phyloP scores from a whole-genome alignment of 805 yeast genomes.

The Yarrowia deformans region DNA sequence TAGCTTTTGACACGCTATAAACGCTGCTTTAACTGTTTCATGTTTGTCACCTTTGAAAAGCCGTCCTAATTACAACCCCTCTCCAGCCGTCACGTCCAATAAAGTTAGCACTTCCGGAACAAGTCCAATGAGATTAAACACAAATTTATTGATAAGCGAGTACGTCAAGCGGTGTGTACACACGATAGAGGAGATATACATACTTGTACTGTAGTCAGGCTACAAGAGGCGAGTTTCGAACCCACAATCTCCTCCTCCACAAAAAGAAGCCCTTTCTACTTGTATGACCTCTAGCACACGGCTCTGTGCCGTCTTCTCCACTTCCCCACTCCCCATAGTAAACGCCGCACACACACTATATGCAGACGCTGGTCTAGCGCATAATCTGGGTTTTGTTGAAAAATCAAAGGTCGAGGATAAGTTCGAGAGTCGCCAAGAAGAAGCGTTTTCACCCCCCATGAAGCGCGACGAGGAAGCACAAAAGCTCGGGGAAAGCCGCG shows the following conservation, averaged over 20 bases:
- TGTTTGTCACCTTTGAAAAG: no score
- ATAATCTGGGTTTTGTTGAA: conserved; percentile 18
- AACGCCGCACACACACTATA: not conserved
- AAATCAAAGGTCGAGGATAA: not conserved
- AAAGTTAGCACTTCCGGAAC: not conserved
- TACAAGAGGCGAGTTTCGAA: no score
- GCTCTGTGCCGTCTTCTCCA: not conserved
- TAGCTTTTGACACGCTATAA: no score
- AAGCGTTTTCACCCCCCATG: not conserved
- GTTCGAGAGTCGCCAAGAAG: not conserved
- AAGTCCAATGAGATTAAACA: conserved; percentile 3
- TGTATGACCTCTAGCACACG: not conserved
- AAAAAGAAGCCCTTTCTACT: no score
- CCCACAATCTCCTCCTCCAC: no score
- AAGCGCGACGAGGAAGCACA: conserved; percentile 30
- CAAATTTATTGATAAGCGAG: conserved; percentile 3
- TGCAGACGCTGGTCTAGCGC: conserved; percentile 16
- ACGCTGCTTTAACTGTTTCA: no score
- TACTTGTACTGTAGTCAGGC: no score
- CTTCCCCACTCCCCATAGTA: not conserved
- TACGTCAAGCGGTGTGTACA: no score
- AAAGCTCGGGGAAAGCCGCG: not conserved
- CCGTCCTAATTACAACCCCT: no score
- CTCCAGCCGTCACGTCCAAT: not conserved
- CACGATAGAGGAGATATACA: no score